Evolutionary conservation across 2,329 filamentous ascomycete genomes (phyloP).

Genomic region (Kalmusia sp.): DNA sequence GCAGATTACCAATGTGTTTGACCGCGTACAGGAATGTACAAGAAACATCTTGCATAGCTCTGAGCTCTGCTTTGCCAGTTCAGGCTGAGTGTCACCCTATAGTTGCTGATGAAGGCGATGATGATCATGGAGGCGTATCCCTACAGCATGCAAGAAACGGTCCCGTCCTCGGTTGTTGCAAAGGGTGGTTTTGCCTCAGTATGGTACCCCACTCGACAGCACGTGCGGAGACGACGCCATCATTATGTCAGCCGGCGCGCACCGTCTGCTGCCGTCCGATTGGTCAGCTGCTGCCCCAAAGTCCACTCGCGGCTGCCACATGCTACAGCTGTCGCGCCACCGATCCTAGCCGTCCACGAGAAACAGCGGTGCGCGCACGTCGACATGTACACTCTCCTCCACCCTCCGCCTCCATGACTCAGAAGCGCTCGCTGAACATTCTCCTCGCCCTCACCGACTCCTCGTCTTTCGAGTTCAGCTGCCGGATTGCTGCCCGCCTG

Average conservation of each 20-base stretch:
- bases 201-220: too few relatives aligned
- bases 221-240: too few relatives aligned
- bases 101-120: too few relatives aligned
- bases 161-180: too few relatives aligned
- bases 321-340: neutral
- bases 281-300: neutral
- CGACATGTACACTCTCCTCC: constrained; percentile 29
- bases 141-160: too few relatives aligned
- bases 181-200: too few relatives aligned
- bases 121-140: too few relatives aligned
- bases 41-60: too few relatives aligned
- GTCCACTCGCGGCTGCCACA: neutral
- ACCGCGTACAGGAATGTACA: too few relatives aligned
- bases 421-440: constrained; percentile 51
- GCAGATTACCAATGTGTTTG: too few relatives aligned
- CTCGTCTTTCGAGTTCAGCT: constrained; percentile 70
- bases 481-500: constrained; percentile 70
- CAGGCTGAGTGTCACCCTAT: too few relatives aligned
- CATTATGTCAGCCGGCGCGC: neutral
- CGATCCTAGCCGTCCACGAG: neutral
- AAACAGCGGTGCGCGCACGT: constrained; percentile 11
- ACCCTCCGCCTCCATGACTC: constrained; percentile 19
- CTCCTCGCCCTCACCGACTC: constrained; percentile 71
- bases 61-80: too few relatives aligned
- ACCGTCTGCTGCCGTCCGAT: neutral